Evolutionary conservation across 1,284 basidiomycete species (phyloP).

Genomic region (Papiliotrema fonsecae): DNA sequence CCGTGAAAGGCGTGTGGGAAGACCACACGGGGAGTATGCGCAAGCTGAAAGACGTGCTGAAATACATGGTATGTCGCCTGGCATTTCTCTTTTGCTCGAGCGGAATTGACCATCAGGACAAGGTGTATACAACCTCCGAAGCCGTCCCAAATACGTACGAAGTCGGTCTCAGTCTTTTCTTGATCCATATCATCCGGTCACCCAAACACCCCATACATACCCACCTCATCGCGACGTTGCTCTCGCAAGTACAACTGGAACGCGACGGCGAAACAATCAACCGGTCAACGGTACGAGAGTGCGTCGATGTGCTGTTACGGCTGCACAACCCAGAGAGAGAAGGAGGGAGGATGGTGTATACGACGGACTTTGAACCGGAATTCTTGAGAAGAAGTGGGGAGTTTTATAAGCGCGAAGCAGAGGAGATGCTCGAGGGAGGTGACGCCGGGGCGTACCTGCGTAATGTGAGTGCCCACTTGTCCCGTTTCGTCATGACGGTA

Average conservation of each 20-base stretch:
- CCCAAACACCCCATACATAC: slow-evolving; percentile 64
- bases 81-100: too few relatives aligned
- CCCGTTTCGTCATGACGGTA: background rate
- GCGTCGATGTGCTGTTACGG: slow-evolving; percentile 71
- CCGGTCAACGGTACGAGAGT: slow-evolving; percentile 82
- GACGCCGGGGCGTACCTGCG: slow-evolving; percentile 79
- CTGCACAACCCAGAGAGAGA: slow-evolving; percentile 44
- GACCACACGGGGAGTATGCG: slow-evolving; percentile 88
- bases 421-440: slow-evolving; percentile 63
- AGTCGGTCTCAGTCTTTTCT: slow-evolving; percentile 77
- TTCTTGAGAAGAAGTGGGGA: slow-evolving; percentile 70
- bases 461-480: slow-evolving; percentile 55
- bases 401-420: slow-evolving; percentile 78
- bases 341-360: slow-evolving; percentile 64
- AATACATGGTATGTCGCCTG: too few relatives aligned
- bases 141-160: slow-evolving; percentile 75
- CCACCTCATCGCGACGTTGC: slow-evolving; percentile 73
- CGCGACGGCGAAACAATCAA: slow-evolving; percentile 88
- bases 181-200: slow-evolving; percentile 73
- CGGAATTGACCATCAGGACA: slow-evolving; percentile 60
- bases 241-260: slow-evolving; percentile 84
- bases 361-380: slow-evolving; percentile 75
- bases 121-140: slow-evolving; percentile 69
- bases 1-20: slow-evolving; percentile 83
- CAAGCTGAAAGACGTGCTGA: slow-evolving; percentile 83